Conservation (phyloP, 257 asterid genomes). For the Asclepias syriaca region DNA sequence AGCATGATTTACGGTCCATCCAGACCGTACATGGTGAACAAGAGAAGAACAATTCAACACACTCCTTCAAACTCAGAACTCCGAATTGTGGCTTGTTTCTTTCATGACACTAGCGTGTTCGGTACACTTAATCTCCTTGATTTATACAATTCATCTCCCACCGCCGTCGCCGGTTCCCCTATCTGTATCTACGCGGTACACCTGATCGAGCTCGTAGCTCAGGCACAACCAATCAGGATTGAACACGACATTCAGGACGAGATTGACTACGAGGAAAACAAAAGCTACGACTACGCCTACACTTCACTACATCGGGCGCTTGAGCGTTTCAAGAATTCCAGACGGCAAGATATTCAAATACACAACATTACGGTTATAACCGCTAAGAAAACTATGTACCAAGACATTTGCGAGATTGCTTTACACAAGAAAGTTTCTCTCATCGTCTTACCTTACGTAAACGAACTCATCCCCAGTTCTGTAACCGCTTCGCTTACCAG, state of each 20-base stretch:
- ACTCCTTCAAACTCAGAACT: conserved; percentile 44
- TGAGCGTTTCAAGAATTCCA: conserved; percentile 38
- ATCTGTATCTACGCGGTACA: conserved; percentile 48
- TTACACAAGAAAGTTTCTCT: conserved; percentile 48
- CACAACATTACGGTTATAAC: conserved; percentile 51
- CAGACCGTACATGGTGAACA: conserved; percentile 68
- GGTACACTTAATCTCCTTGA: conserved; percentile 49
- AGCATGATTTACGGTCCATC: conserved; percentile 63
- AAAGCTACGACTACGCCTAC: conserved; percentile 1
- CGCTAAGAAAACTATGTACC: conserved; percentile 53
- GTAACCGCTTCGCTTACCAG: neutral
- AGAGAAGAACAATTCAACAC: conserved; percentile 65
- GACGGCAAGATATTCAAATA: conserved; percentile 29
- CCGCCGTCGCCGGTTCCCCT: conserved; percentile 26
- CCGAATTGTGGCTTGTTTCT: conserved; percentile 46
- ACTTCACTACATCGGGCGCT: conserved; percentile 44
- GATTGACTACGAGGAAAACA: conserved; percentile 5
- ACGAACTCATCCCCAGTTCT: neutral
- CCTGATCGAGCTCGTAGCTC: conserved; percentile 55
- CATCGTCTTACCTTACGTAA: conserved; percentile 44
- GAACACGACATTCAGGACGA: conserved; percentile 41
- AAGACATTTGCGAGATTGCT: conserved; percentile 72
- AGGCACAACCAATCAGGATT: conserved; percentile 53
- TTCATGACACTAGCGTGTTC: conserved; percentile 39
- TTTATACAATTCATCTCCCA: conserved; percentile 41